Percentiles rank a stretch among this genome's conserved stretches.
Conservation (phyloP, 495 filamentous ascomycete species). For the Glonium stellatum region DNA sequence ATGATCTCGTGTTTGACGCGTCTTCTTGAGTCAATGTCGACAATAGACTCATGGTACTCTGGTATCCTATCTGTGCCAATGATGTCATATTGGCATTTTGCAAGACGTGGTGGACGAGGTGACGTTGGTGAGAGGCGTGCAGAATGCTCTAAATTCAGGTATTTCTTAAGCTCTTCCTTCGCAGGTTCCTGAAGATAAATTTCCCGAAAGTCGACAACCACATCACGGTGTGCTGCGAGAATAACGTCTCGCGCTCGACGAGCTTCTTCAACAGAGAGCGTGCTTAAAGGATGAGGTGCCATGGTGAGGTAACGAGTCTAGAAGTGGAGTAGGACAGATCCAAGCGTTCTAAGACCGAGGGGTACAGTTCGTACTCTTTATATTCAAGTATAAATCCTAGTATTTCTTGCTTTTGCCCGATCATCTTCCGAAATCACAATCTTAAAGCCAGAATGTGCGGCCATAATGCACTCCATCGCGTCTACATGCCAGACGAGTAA, state of each 20-base stretch:
- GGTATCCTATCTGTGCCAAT: conserved; percentile 51
- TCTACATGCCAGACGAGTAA: not conserved
- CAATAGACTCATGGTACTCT: conserved; percentile 55
- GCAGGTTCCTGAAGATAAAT: conserved; percentile 48
- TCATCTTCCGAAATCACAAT: not conserved
- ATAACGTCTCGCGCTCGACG: conserved; percentile 45
- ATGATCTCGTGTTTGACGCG: conserved; percentile 49
- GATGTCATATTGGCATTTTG: conserved; percentile 61
- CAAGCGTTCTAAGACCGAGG: not conserved
- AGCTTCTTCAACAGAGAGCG: conserved; percentile 44
- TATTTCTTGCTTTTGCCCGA: not conserved
- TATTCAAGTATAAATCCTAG: not conserved
- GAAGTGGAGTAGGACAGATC: too few relatives aligned
- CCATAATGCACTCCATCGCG: not conserved
- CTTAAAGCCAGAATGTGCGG: not conserved
- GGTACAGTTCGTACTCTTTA: not conserved
- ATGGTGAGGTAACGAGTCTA: conserved; percentile 5
- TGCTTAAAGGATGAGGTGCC: conserved; percentile 42
- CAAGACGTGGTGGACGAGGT: conserved; percentile 50
- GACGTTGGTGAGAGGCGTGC: conserved; percentile 43
- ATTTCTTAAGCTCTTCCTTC: conserved; percentile 43
- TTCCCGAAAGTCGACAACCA: conserved; percentile 47
- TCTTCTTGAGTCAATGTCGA: conserved; percentile 48
- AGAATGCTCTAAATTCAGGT: conserved; percentile 46
- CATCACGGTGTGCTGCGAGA: conserved; percentile 37